These are phyloP conservation scores for Teratosphaeria destructans DNA, from an alignment of 2,329 filamentous ascomycete genomes.

Conservation along the genomic window DNA sequence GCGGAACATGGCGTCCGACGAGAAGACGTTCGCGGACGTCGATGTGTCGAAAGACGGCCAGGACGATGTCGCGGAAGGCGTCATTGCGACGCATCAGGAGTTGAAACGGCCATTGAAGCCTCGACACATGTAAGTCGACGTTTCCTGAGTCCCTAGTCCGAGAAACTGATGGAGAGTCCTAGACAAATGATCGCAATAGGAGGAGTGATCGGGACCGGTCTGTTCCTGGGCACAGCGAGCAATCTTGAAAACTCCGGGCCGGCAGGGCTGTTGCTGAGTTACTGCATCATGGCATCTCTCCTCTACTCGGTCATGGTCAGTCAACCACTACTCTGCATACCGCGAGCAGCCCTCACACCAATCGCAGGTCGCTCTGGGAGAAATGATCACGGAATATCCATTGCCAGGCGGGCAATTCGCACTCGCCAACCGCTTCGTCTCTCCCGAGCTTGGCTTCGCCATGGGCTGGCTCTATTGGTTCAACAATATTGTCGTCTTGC, in stretches of 20 bases:
- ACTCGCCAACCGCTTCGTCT: constrained; percentile 25
- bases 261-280: constrained; percentile 37
- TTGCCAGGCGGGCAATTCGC: constrained; percentile 26
- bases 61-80: neutral
- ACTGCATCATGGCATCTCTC: constrained; percentile 27
- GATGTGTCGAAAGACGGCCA: neutral
- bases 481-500: constrained; percentile 20
- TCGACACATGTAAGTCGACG: constrained; percentile 17
- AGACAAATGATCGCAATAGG: constrained; percentile 27
- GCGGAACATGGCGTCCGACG: neutral
- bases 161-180: neutral
- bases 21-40: neutral
- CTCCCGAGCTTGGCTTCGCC: constrained; percentile 24
- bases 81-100: neutral
- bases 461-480: constrained; percentile 23
- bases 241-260: constrained; percentile 41
- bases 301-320: constrained; percentile 25
- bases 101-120: constrained; percentile 13
- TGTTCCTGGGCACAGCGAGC: constrained; percentile 42
- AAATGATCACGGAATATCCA: constrained; percentile 24
- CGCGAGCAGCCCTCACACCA: neutral
- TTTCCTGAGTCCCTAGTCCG: neutral
- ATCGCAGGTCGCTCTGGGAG: constrained; percentile 16
- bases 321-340: neutral
- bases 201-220: constrained; percentile 39